These are phyloP conservation scores for Fomes fomentarius DNA, from an alignment of 1,284 basidiomycete species.

Conservation along the genomic window DNA sequence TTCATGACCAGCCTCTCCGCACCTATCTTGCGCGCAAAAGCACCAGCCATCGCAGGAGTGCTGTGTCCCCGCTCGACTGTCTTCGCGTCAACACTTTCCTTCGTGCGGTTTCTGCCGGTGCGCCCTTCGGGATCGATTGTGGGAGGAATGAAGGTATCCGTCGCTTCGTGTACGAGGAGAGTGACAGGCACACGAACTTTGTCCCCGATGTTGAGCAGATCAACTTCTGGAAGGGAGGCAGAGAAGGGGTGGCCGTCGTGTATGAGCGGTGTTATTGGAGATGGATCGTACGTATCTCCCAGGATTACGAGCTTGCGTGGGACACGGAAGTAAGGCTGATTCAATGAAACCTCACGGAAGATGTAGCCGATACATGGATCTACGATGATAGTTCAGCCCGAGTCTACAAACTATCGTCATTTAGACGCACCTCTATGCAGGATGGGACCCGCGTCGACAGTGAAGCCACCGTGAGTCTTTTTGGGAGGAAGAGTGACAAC, in stretches of 20 bases:
- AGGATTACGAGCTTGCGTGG: constrained; percentile 54
- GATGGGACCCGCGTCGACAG: constrained; percentile 81
- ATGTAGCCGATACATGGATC: constrained; percentile 87
- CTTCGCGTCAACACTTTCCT: constrained; percentile 55
- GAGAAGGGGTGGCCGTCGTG: constrained; percentile 25
- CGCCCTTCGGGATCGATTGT: constrained; percentile 49
- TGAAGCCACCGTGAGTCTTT: constrained; percentile 37
- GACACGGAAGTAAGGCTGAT: constrained; percentile 34
- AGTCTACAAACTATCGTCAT: no score
- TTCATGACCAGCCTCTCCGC: constrained; percentile 78
- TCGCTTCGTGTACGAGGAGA: constrained; percentile 82
- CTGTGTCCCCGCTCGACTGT: constrained; percentile 78
- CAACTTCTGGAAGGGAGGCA: constrained; percentile 6
- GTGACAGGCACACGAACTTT: constrained; percentile 22
- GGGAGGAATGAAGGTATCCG: constrained; percentile 76
- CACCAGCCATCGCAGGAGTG: constrained; percentile 81
- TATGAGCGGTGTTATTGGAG: constrained; percentile 58
- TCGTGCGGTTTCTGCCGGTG: constrained; percentile 43
- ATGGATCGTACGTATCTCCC: constrained; percentile 72
- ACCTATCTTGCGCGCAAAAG: constrained; percentile 68
- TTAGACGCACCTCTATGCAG: constrained; percentile 78
- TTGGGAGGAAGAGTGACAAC: constrained; percentile 40
- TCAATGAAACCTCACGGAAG: constrained; percentile 61
- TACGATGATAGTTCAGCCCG: constrained; percentile 31
- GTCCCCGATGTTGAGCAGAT: constrained; percentile 1